phyloP scores from a whole-genome alignment of 1,139 yeast genomes.

The Yamadazyma sp. region DNA sequence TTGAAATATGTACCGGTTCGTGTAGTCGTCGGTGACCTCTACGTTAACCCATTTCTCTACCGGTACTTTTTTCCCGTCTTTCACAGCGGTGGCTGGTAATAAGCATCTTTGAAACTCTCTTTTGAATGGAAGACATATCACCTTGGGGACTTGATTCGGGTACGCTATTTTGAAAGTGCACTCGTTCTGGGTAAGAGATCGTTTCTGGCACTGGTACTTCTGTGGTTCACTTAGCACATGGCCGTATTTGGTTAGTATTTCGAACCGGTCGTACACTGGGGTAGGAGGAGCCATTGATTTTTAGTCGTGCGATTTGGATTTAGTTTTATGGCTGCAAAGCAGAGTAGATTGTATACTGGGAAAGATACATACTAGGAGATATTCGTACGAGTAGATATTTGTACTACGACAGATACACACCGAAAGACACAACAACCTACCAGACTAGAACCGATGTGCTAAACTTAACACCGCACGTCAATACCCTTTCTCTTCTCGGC shows the following conservation, averaged over 20 bases:
- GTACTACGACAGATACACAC: too few relatives aligned
- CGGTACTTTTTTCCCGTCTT: slow-evolving; percentile 26
- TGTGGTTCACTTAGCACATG: slow-evolving; percentile 31
- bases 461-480: slow-evolving; percentile 67
- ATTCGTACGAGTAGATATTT: too few relatives aligned
- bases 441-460: too few relatives aligned
- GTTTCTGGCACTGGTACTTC: slow-evolving; percentile 41
- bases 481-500: slow-evolving; percentile 82
- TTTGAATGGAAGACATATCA: slow-evolving; percentile 55
- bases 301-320: background rate
- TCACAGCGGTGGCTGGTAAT: slow-evolving; percentile 22
- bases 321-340: background rate
- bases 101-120: slow-evolving; percentile 52
- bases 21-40: slow-evolving; percentile 40
- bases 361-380: too few relatives aligned
- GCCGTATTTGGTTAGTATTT: slow-evolving; percentile 27
- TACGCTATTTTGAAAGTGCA: slow-evolving; percentile 41
- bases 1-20: slow-evolving; percentile 33
- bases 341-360: background rate
- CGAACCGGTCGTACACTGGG: slow-evolving; percentile 36
- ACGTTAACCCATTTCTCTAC: slow-evolving; percentile 38
- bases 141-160: slow-evolving; percentile 30
- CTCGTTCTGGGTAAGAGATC: slow-evolving; percentile 49
- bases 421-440: too few relatives aligned
- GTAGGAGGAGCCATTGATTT: slow-evolving; percentile 48